Percentiles rank a stretch among this genome's conserved stretches.
Evolutionary conservation across 1,139 yeast species (phyloP).

Genomic region (Blastobotrys aristatus): DNA sequence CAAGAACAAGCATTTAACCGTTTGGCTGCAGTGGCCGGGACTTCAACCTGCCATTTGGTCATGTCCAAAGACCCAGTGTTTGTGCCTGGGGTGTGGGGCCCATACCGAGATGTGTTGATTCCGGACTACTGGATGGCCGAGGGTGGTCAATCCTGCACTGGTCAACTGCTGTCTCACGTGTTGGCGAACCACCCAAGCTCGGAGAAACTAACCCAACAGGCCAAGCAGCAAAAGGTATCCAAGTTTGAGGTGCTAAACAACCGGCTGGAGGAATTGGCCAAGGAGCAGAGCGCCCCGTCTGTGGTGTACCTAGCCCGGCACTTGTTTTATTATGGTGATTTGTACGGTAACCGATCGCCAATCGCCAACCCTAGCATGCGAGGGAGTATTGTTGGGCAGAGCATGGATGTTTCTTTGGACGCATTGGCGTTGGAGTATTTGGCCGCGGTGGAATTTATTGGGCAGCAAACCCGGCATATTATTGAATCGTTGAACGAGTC

Average conservation of each 20-base stretch:
- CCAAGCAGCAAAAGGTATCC: slow-evolving; percentile 63
- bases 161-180: slow-evolving; percentile 89
- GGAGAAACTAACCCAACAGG: slow-evolving; percentile 53
- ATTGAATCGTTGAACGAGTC: slow-evolving; percentile 74
- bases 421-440: slow-evolving; percentile 81
- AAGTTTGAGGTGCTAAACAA: slow-evolving; percentile 80
- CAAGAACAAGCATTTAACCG: slow-evolving; percentile 65
- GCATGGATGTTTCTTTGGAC: slow-evolving; percentile 82
- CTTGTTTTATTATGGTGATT: slow-evolving; percentile 89
- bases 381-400: slow-evolving; percentile 88
- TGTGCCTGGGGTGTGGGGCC: slow-evolving; percentile 98
- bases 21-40: slow-evolving; percentile 96
- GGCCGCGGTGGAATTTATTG: slow-evolving; percentile 95
- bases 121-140: slow-evolving; percentile 95
- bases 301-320: slow-evolving; percentile 79
- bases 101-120: slow-evolving; percentile 87
- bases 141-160: slow-evolving; percentile 97
- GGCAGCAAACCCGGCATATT: slow-evolving; percentile 95
- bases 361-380: slow-evolving; percentile 92
- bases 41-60: slow-evolving; percentile 93
- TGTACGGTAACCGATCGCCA: slow-evolving; percentile 95
- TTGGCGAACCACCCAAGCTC: slow-evolving; percentile 86
- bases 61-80: slow-evolving; percentile 81
- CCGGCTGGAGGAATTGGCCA: slow-evolving; percentile 62
- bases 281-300: slow-evolving; percentile 54